Evolutionary conservation across 257 asterid genomes (phyloP), one percentile per base, ranked within the genome.

Genomic region (Solanum ahanhuiri): DNA sequence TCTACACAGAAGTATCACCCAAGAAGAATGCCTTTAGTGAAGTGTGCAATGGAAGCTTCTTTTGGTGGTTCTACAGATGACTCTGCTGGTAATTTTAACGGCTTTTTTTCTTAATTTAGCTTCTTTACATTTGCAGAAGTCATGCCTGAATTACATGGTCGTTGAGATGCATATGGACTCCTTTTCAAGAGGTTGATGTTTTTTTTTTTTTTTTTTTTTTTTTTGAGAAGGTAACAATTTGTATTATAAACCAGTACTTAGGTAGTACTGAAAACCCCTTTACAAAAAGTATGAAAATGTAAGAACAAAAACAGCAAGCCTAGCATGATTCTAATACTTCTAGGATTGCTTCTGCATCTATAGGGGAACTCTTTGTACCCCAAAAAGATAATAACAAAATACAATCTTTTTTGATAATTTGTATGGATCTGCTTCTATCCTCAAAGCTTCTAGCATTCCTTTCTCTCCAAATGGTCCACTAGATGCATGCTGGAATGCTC

Each of bases 31-130:
- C 92, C 91, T 72, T 35, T 86, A 31, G 64, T 94, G 84, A 94
- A 91, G 88, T 94, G 96, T 88, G 93, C 98, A 18, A 92, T 94
- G 96, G 98, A 94, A 89, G 96, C 98, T 85, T 93, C 98, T 87
- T 95, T 85, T 87, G 94, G 97, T 54, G 95, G 93, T 91, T 81
- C 92, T 85, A 83, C 89, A 58, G 92, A 91, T 88, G 94, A 89
- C 39, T 81, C 98, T 77, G 88, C 92, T 75, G 96, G 99, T 95
- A 94, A 89, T 25, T 43, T 64, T 48, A 9, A 81, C 2, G 43
- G 18, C 18, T 48, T 17, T 43, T 43, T 8, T 8, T 43, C 84
- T 45, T 81, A 14, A 30, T 48, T 28, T 81, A 48, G 18, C 43
- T 28, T 81, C 43, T 17, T 51, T 30, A 17, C 43, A 18, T 81